Percentiles rank a stretch among this genome's conserved stretches.
Evolutionary conservation across 2,329 filamentous ascomycete genomes (phyloP).

Genomic region (Stagonosporopsis chrysanthemi): DNA sequence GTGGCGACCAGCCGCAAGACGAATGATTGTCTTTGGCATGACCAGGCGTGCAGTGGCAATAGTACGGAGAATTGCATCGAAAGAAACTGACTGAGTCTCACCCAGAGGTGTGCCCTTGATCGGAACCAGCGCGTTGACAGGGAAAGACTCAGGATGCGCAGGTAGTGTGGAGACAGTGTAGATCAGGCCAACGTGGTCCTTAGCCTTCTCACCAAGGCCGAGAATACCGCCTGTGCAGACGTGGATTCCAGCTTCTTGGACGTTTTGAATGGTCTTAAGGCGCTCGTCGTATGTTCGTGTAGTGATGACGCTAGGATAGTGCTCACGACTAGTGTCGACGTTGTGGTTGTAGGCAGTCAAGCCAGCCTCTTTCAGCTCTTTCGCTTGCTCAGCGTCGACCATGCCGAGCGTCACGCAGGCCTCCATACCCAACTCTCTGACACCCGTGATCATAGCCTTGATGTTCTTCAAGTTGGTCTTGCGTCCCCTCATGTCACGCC

Average conservation of each 20-base stretch:
- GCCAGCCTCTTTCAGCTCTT: slow-evolving; percentile 81
- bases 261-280: slow-evolving; percentile 77
- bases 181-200: slow-evolving; percentile 82
- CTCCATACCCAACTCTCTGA: slow-evolving; percentile 85
- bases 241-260: slow-evolving; percentile 85
- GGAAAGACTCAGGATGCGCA: slow-evolving; percentile 86
- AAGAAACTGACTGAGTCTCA: slow-evolving; percentile 73
- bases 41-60: slow-evolving; percentile 83
- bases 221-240: slow-evolving; percentile 91
- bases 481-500: slow-evolving; percentile 91
- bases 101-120: slow-evolving; percentile 90
- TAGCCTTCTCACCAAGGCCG: slow-evolving; percentile 78
- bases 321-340: slow-evolving; percentile 87
- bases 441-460: slow-evolving; percentile 83
- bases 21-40: slow-evolving; percentile 85
- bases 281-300: slow-evolving; percentile 89
- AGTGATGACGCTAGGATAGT: slow-evolving; percentile 85
- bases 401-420: slow-evolving; percentile 93
- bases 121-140: slow-evolving; percentile 88
- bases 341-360: slow-evolving; percentile 96
- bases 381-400: slow-evolving; percentile 83
- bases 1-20: slow-evolving; percentile 83
- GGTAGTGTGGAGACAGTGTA: slow-evolving; percentile 84
- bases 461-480: slow-evolving; percentile 85
- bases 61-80: slow-evolving; percentile 80